Percentiles rank a stretch among this genome's conserved stretches.
phyloP scores from a whole-genome alignment of 345 rosid species.

The Pseudoturritis turrita region DNA sequence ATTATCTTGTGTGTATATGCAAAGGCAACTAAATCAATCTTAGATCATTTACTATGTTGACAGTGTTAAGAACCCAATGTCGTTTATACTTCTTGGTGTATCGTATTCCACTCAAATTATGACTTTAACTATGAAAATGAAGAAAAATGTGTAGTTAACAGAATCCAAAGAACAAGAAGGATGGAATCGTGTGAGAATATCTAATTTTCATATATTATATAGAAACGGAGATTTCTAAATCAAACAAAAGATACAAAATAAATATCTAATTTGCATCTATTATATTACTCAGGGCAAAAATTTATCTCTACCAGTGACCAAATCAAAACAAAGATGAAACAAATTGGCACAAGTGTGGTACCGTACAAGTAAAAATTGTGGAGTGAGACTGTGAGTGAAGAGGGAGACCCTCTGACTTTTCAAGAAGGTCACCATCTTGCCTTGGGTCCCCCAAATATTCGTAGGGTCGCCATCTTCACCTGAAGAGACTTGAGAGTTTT shows the following conservation, averaged over 20 bases:
- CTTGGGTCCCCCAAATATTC: not conserved
- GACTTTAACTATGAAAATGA: too few relatives aligned
- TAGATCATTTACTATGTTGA: too few relatives aligned
- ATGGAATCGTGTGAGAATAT: not conserved
- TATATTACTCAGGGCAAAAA: not conserved
- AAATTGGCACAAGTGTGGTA: not conserved
- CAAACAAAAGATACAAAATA: not conserved
- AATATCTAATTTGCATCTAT: not conserved
- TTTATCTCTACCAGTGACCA: not conserved
- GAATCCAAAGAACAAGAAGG: not conserved
- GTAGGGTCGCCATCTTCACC: not conserved
- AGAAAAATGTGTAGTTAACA: not conserved
- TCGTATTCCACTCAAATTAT: too few relatives aligned
- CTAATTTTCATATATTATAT: not conserved
- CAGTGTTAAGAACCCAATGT: too few relatives aligned
- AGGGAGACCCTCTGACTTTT: not conserved
- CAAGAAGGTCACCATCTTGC: not conserved
- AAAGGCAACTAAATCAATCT: too few relatives aligned
- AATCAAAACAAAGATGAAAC: not conserved
- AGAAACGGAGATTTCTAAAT: not conserved
- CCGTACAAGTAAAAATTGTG: not conserved
- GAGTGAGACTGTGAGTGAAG: not conserved
- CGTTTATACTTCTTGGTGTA: too few relatives aligned
- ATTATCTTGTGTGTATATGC: too few relatives aligned
- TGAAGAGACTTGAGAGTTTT: constrained; percentile 48